Evolutionary conservation across 2,329 filamentous ascomycete species (phyloP), one percentile per base, ranked within the genome.

Genomic region (Calonectria hongkongensis): DNA sequence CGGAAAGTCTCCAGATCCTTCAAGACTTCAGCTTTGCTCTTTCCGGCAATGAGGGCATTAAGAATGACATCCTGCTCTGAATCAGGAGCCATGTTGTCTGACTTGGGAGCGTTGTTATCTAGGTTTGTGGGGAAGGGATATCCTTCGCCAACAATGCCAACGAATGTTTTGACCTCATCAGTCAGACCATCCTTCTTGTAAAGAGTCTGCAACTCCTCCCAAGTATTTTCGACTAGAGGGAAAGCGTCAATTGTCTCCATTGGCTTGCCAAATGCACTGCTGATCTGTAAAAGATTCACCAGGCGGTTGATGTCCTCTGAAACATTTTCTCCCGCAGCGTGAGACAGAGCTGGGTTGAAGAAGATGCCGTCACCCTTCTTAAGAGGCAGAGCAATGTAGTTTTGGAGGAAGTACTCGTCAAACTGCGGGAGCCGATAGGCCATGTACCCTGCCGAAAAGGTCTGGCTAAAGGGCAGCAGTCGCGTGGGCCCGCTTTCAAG

Each of bases 101-200:
- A 87, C 36, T 85, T 87, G 0, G 91, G 91, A 1, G 89, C 87
- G 60, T 90, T 86, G 2, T 82, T 85, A 77, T 92, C 90, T 62
- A 92, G 74, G 79, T 92, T 92, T 7, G 90, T 92, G 0, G 90
- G 90, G 73, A 92, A 92, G 2, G 90, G 88, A 79, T 92, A 92
- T 0, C 89, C 91, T 41, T 92, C 88, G 0, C 84, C 89, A 6
- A 92, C 82, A 15, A 89, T 88, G 4, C 83, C 79, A 0, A 92
- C 80, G 41, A 90, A 85, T 2, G 87, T 85, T 72, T 83, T 82
- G 3, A 90, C 81, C 72, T 85, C 83, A 0, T 82, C 81, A 69
- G 82, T 87, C 68, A 86, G 33, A 0, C 86, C 85, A 27, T 86
- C 76, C 6, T 70, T 65, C 33, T 79, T 75, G 71, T 84, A 84